These are phyloP conservation scores for Dichotomopilus funicola DNA, from an alignment of 2,329 filamentous ascomycete species.

Conservation along the genomic window DNA sequence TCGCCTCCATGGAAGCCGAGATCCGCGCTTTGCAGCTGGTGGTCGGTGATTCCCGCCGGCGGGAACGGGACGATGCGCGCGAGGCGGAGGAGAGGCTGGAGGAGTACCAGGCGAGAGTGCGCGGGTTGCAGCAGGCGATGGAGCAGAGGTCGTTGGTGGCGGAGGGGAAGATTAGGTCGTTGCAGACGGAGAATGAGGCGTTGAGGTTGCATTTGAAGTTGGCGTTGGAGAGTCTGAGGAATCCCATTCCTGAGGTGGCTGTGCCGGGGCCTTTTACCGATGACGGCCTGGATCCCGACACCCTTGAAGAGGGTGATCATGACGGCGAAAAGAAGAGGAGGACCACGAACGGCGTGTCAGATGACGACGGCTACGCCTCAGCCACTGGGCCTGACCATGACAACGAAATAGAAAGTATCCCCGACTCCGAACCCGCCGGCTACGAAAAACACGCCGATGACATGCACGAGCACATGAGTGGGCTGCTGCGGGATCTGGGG, in stretches of 20 bases:
- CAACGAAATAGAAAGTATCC: conserved; percentile 17
- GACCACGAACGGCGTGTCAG: conserved; percentile 38
- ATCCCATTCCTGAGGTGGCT: conserved; percentile 63
- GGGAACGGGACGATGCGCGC: conserved; percentile 65
- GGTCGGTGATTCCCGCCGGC: conserved; percentile 56
- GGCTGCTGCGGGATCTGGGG: conserved; percentile 70
- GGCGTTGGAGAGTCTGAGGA: conserved; percentile 78
- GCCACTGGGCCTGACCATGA: not conserved
- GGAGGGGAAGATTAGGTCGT: conserved; percentile 85
- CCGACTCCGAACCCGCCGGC: not conserved
- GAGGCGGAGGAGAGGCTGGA: conserved; percentile 79
- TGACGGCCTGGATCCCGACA: conserved; percentile 26
- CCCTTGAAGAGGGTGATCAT: conserved; percentile 19
- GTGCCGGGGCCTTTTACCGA: conserved; percentile 14
- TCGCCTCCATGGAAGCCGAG: conserved; percentile 89
- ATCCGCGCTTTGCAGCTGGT: conserved; percentile 80
- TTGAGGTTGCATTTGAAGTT: conserved; percentile 81
- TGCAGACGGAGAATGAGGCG: conserved; percentile 87
- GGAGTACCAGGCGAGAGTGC: conserved; percentile 88
- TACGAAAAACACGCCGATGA: conserved; percentile 52
- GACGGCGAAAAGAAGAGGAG: conserved; percentile 25
- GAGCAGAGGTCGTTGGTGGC: conserved; percentile 86
- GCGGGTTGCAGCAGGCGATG: conserved; percentile 89
- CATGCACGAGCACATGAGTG: conserved; percentile 79
- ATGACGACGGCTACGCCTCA: conserved; percentile 37